Evolutionary conservation across 2,329 filamentous ascomycete genomes (phyloP).

Genomic region (Leptographium galeiforme): DNA sequence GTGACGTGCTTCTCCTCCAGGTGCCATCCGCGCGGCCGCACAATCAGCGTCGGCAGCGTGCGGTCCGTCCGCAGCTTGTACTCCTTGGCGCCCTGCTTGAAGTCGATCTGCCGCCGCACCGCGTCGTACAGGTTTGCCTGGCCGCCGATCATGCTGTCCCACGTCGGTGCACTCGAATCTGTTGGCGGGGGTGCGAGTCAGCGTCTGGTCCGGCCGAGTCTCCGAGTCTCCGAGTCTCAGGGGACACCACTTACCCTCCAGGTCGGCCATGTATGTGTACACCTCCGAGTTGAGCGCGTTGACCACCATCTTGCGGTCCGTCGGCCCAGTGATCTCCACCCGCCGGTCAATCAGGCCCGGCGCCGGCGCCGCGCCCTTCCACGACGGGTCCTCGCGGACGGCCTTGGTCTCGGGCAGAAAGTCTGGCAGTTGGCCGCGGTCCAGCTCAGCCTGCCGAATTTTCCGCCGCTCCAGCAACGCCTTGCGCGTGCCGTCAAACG

Average conservation of each 20-base stretch:
- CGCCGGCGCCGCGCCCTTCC: slow-evolving; percentile 84
- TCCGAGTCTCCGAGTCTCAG: too few relatives aligned
- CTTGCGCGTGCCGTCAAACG: slow-evolving; percentile 85
- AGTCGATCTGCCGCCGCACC: slow-evolving; percentile 85
- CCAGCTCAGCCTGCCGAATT: slow-evolving; percentile 80
- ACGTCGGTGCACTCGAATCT: slow-evolving; percentile 93
- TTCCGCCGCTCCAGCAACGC: slow-evolving; percentile 74
- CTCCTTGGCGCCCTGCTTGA: slow-evolving; percentile 88
- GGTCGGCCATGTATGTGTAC: slow-evolving; percentile 99
- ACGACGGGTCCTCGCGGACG: slow-evolving; percentile 86
- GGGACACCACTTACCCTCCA: slow-evolving; percentile 73
- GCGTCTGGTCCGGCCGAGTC: background rate
- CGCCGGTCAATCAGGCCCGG: slow-evolving; percentile 86
- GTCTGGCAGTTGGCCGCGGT: slow-evolving; percentile 77
- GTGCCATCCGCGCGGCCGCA: slow-evolving; percentile 93
- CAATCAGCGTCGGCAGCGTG: slow-evolving; percentile 75
- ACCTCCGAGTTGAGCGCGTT: slow-evolving; percentile 94
- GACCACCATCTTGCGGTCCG: slow-evolving; percentile 97
- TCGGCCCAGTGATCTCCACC: slow-evolving; percentile 94
- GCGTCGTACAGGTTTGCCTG: slow-evolving; percentile 97
- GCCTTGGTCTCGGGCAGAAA: slow-evolving; percentile 93
- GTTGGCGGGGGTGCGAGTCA: background rate
- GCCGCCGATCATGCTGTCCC: slow-evolving; percentile 99
- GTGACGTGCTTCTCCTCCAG: slow-evolving; percentile 97
- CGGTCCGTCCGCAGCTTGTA: slow-evolving; percentile 95